Evolutionary conservation across 805 yeast species (phyloP).

Genomic region (Kodamaea fukazawae): DNA sequence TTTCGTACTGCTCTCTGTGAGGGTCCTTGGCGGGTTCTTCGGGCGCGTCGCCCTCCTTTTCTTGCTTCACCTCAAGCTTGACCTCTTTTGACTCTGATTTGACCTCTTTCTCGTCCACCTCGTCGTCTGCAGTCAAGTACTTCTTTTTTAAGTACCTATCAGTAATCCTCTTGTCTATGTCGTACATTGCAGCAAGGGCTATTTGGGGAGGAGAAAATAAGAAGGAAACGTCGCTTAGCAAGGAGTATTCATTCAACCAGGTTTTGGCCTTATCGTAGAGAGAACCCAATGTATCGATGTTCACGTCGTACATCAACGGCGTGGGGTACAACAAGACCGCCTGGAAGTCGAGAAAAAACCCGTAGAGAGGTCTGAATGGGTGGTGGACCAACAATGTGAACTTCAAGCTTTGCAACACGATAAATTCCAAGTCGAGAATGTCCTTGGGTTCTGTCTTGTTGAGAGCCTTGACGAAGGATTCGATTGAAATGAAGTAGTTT

Average conservation of each 20-base stretch:
- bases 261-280: conserved; percentile 70
- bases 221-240: conserved; percentile 71
- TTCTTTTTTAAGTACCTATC: conserved; percentile 66
- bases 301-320: conserved; percentile 45
- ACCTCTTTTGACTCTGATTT: too few species aligned
- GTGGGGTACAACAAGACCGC: conserved; percentile 43
- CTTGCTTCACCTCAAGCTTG: conserved; percentile 9
- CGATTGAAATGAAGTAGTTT: conserved; percentile 83
- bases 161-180: conserved; percentile 60
- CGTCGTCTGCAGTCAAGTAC: conserved; percentile 33
- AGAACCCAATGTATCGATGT: conserved; percentile 55
- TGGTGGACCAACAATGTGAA: conserved; percentile 87
- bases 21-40: conserved; percentile 10
- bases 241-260: conserved; percentile 61
- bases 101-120: conserved; percentile 8
- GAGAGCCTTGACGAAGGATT: conserved; percentile 69
- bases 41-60: conserved; percentile 13
- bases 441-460: conserved; percentile 63
- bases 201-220: conserved; percentile 92
- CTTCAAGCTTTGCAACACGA: conserved; percentile 65
- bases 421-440: conserved; percentile 77
- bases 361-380: conserved; percentile 87
- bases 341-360: conserved; percentile 90
- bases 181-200: conserved; percentile 80
- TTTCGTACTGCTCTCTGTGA: conserved; percentile 36